phyloP scores from a whole-genome alignment of 2,329 filamentous ascomycete genomes.

The Exophiala oligosperma region DNA sequence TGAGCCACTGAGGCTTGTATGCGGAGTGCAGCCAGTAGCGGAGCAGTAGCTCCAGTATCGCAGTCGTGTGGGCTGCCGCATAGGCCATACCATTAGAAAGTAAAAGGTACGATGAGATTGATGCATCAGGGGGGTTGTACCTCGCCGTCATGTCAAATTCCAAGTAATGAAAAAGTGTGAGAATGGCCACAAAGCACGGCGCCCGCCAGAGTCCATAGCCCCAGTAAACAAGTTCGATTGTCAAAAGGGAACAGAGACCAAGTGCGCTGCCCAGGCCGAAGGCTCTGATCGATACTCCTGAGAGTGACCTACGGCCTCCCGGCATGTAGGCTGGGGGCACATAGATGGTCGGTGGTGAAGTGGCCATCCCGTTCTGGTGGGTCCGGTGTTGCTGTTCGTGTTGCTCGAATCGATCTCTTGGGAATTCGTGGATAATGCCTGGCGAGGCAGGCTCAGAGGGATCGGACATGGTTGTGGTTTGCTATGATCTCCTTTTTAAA shows the following conservation, averaged over 20 bases:
- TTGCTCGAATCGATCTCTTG: slow-evolving; percentile 11
- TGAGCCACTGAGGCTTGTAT: slow-evolving; percentile 17
- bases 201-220: slow-evolving; percentile 53
- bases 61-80: slow-evolving; percentile 75
- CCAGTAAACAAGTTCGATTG: slow-evolving; percentile 31
- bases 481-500: too few relatives aligned
- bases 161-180: slow-evolving; percentile 88
- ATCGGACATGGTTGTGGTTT: slow-evolving; percentile 15
- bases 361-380: slow-evolving; percentile 11
- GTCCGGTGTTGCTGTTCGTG: too few relatives aligned
- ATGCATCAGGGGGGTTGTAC: slow-evolving; percentile 75
- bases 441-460: slow-evolving; percentile 17
- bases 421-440: slow-evolving; percentile 25
- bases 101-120: slow-evolving; percentile 76
- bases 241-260: slow-evolving; percentile 36
- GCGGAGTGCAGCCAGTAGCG: slow-evolving; percentile 22
- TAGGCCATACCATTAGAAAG: slow-evolving; percentile 83
- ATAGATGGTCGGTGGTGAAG: slow-evolving; percentile 12
- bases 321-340: slow-evolving; percentile 25
- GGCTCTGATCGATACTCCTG: slow-evolving; percentile 46
- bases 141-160: slow-evolving; percentile 89
- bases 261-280: slow-evolving; percentile 45
- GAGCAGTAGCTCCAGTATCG: slow-evolving; percentile 68
- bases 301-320: slow-evolving; percentile 42
- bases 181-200: slow-evolving; percentile 54